Conservation (phyloP, 116 monocot species). For the Papilionanthe hybrid region DNA sequence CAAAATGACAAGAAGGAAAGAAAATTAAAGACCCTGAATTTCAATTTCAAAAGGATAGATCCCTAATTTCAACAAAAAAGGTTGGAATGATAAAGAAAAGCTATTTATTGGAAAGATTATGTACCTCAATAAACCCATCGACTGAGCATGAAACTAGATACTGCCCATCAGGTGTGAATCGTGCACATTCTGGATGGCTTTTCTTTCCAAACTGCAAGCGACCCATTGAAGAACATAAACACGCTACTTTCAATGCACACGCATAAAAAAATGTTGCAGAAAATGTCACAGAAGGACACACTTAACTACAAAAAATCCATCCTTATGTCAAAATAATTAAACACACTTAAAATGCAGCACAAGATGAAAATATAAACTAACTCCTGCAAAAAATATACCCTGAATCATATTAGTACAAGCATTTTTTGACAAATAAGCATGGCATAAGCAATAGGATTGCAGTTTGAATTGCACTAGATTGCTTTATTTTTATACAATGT, state of each 20-base stretch:
- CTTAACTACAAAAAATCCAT: not conserved
- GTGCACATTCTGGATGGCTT: constrained; percentile 88
- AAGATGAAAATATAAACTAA: not conserved
- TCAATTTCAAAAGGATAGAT: not conserved
- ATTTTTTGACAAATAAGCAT: too few relatives aligned
- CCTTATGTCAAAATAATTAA: not conserved
- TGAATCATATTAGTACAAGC: too few relatives aligned
- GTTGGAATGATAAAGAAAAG: not conserved
- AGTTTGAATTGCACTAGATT: too few relatives aligned
- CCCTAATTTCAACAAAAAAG: not conserved
- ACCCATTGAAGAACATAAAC: not conserved
- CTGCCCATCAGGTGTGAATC: constrained; percentile 97
- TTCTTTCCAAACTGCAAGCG: constrained; percentile 82
- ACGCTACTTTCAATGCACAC: not conserved
- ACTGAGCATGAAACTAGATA: constrained; percentile 93
- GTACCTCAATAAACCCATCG: constrained; percentile 95
- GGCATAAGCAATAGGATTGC: too few relatives aligned
- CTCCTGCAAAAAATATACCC: not conserved
- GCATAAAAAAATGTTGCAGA: not conserved
- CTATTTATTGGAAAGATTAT: constrained; percentile 3
- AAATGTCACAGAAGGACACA: not conserved
- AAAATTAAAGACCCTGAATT: not conserved
- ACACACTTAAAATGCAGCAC: not conserved
- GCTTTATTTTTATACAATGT: too few relatives aligned
- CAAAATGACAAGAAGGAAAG: not conserved